phyloP scores from a whole-genome alignment of 352 stramenopile species.

The Pythium chondricola region DNA sequence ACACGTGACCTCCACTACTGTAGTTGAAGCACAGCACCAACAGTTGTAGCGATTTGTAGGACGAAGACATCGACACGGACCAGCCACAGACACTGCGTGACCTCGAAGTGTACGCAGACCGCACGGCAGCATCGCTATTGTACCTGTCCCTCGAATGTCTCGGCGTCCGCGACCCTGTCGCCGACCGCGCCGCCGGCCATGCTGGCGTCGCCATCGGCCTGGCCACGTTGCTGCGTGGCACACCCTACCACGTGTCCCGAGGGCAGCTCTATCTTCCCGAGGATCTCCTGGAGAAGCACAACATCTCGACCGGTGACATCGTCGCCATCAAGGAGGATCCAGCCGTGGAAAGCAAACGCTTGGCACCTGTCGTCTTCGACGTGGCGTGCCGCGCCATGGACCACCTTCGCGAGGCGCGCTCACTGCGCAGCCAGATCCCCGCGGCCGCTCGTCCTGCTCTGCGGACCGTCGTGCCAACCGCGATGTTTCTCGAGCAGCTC shows the following conservation, averaged over 20 bases:
- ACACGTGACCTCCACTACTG: background rate
- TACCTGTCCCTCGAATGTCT: slow-evolving; percentile 88
- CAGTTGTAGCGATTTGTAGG: slow-evolving; percentile 15
- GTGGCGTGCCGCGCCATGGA: slow-evolving; percentile 80
- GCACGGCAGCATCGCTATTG: slow-evolving; percentile 84
- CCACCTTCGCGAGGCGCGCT: slow-evolving; percentile 70
- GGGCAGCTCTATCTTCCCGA: slow-evolving; percentile 79
- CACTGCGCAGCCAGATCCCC: slow-evolving; percentile 47
- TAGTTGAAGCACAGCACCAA: too few species aligned
- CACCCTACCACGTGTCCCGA: slow-evolving; percentile 52
- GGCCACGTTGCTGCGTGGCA: slow-evolving; percentile 75
- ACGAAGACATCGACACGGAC: slow-evolving; percentile 81
- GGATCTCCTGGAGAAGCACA: slow-evolving; percentile 74
- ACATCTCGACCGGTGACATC: slow-evolving; percentile 48
- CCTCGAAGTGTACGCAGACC: slow-evolving; percentile 82
- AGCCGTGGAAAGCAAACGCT: slow-evolving; percentile 50
- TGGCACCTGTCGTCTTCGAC: slow-evolving; percentile 84
- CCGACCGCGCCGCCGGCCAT: slow-evolving; percentile 78
- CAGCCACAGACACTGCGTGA: slow-evolving; percentile 63
- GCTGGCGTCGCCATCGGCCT: slow-evolving; percentile 83
- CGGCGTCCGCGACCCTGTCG: slow-evolving; percentile 58
- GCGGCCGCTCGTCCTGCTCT: slow-evolving; percentile 50
- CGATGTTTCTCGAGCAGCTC: slow-evolving; percentile 57
- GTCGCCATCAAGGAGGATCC: slow-evolving; percentile 50
- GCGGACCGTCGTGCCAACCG: slow-evolving; percentile 57